Evolutionary conservation across 768 basidiomycete species (phyloP).

Genomic region (Neoboletus magnificus): DNA sequence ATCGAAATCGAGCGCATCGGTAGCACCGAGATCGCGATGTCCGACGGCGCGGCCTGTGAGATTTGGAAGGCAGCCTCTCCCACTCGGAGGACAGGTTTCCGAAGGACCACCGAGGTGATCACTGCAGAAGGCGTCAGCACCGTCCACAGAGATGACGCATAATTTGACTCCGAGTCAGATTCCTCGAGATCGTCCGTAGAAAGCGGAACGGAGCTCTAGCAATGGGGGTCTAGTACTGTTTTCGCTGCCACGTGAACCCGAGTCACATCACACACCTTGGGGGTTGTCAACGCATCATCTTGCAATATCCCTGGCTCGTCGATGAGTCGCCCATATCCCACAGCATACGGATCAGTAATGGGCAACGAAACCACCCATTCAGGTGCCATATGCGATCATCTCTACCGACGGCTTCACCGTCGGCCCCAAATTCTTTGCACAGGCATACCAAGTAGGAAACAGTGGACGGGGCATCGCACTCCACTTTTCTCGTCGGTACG

Average conservation of each 20-base stretch:
- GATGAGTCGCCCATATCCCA: slow-evolving; percentile 36
- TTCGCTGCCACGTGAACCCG: background rate
- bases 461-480: slow-evolving; percentile 67
- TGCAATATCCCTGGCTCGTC: slow-evolving; percentile 54
- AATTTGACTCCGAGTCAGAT: slow-evolving; percentile 56
- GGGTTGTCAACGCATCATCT: slow-evolving; percentile 68
- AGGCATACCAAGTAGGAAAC: slow-evolving; percentile 76
- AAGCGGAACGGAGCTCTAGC: slow-evolving; percentile 68
- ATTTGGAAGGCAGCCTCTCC: slow-evolving; percentile 73
- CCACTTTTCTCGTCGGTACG: slow-evolving; percentile 88
- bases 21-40: slow-evolving; percentile 50
- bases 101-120: slow-evolving; percentile 64
- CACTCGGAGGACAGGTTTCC: slow-evolving; percentile 59
- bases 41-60: slow-evolving; percentile 49
- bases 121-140: slow-evolving; percentile 42
- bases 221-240: background rate
- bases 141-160: slow-evolving; percentile 40
- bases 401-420: slow-evolving; percentile 77
- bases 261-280: slow-evolving; percentile 55
- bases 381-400: slow-evolving; percentile 74
- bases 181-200: slow-evolving; percentile 60
- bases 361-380: background rate
- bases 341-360: background rate
- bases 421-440: slow-evolving; percentile 70
- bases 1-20: slow-evolving; percentile 61